A percentile compares a stretch with the other conserved stretches of the same genome.
These are phyloP conservation scores for Prunus davidiana DNA, from an alignment of 306 rosid species.

Conservation along the genomic window DNA sequence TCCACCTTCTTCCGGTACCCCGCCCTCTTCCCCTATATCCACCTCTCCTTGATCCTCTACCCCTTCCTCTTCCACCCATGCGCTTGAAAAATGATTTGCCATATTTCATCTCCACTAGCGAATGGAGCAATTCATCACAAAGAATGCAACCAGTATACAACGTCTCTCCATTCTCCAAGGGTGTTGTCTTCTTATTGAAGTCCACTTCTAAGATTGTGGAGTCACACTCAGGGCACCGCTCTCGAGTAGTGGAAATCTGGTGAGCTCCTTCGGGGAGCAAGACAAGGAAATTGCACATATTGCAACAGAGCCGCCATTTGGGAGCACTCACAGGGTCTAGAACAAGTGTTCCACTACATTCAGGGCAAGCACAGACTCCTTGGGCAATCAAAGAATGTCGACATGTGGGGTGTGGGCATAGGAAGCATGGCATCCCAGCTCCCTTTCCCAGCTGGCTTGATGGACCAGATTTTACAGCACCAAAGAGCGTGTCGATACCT, in stretches of 20 bases:
- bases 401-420: constrained; percentile 92
- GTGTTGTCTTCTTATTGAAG: constrained; percentile 92
- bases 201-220: constrained; percentile 82
- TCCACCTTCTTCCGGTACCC: constrained; percentile 47
- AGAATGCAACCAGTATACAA: constrained; percentile 81
- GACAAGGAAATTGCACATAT: constrained; percentile 83
- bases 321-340: constrained; percentile 91
- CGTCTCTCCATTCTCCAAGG: constrained; percentile 80
- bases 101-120: constrained; percentile 86
- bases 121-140: constrained; percentile 88
- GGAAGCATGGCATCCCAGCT: constrained; percentile 92
- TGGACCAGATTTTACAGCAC: constrained; percentile 46
- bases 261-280: constrained; percentile 94
- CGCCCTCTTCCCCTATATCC: constrained; percentile 63
- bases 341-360: constrained; percentile 87
- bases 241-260: constrained; percentile 71
- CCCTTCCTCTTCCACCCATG: constrained; percentile 52
- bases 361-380: constrained; percentile 96
- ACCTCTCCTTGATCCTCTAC: constrained; percentile 53
- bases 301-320: constrained; percentile 86
- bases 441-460: constrained; percentile 79
- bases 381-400: constrained; percentile 75
- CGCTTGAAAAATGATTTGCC: constrained; percentile 57
- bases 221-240: constrained; percentile 73
- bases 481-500: constrained; percentile 67